Evolutionary conservation across 768 basidiomycete genomes (phyloP).

Genomic region (Xerocomus spinulosus): DNA sequence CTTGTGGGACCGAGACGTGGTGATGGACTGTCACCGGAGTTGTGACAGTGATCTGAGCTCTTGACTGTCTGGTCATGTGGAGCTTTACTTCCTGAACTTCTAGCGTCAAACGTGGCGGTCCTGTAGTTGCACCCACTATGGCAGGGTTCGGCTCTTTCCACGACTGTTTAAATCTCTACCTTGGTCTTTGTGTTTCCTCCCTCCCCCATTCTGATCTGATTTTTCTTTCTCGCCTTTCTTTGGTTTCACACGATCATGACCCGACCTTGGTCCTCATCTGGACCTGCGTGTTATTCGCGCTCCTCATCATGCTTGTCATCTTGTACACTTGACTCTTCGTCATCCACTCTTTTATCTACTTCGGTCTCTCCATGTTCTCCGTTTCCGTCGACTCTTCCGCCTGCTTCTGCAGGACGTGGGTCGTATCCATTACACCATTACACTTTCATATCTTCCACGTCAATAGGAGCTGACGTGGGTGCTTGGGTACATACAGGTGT

Average conservation of each 20-base stretch:
- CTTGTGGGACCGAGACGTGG: background rate
- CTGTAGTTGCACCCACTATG: background rate
- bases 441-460: background rate
- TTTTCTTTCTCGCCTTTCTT: background rate
- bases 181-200: background rate
- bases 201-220: constrained; percentile 3
- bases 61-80: background rate
- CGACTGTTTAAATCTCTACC: background rate
- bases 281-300: background rate
- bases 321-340: background rate
- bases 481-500: constrained; percentile 10
- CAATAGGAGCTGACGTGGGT: constrained; percentile 10
- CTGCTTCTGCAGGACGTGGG: background rate
- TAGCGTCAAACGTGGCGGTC: constrained; percentile 5
- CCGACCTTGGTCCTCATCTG: background rate
- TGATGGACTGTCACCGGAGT: background rate
- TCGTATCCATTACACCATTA: background rate
- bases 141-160: background rate
- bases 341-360: constrained; percentile 4
- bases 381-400: background rate
- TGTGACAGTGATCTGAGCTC: background rate
- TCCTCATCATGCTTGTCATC: constrained; percentile 1
- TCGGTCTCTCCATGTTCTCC: background rate
- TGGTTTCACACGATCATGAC: background rate
- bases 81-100: constrained; percentile 5